phyloP scores from a whole-genome alignment of 208 protist genomes.

The Giardia duodenalis region DNA sequence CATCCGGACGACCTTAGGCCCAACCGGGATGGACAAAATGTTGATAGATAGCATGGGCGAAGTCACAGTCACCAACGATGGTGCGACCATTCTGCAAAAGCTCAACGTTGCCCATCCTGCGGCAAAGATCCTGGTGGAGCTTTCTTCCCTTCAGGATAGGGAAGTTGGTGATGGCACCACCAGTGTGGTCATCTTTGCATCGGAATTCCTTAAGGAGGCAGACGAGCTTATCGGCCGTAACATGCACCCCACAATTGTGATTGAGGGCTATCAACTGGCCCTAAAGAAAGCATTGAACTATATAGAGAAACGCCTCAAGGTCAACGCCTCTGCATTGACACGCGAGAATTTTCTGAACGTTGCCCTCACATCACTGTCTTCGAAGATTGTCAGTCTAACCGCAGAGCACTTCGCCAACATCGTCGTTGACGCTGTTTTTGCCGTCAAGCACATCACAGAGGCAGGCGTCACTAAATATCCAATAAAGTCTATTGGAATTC shows the following conservation, averaged over 20 bases:
- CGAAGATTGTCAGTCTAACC: conserved; percentile 80
- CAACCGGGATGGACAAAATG: conserved; percentile 99
- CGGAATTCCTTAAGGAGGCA: conserved; percentile 85
- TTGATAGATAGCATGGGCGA: conserved; percentile 97
- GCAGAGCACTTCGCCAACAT: conserved; percentile 88
- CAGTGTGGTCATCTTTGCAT: conserved; percentile 94
- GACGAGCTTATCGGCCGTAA: conserved; percentile 77
- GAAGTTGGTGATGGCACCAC: conserved; percentile 97
- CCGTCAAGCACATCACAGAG: conserved; percentile 16
- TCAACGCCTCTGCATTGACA: conserved; percentile 53
- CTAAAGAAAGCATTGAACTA: conserved; percentile 76
- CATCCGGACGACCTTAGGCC: conserved; percentile 95
- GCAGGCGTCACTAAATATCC: conserved; percentile 68
- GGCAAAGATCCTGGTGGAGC: conserved; percentile 84
- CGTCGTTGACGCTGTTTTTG: conserved; percentile 62
- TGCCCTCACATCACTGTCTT: conserved; percentile 94
- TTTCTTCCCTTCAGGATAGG: conserved; percentile 92
- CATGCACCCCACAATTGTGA: conserved; percentile 95
- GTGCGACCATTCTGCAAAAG: conserved; percentile 76
- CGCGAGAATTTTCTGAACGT: conserved; percentile 83
- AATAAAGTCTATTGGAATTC: conserved; percentile 82
- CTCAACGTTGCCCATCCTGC: conserved; percentile 76
- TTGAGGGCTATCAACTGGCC: conserved; percentile 89
- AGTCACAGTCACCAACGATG: conserved; percentile 96
- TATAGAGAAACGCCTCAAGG: conserved; percentile 58